phyloP scores from a whole-genome alignment of 306 rosid genomes.

The Prinsepia uniflora region DNA sequence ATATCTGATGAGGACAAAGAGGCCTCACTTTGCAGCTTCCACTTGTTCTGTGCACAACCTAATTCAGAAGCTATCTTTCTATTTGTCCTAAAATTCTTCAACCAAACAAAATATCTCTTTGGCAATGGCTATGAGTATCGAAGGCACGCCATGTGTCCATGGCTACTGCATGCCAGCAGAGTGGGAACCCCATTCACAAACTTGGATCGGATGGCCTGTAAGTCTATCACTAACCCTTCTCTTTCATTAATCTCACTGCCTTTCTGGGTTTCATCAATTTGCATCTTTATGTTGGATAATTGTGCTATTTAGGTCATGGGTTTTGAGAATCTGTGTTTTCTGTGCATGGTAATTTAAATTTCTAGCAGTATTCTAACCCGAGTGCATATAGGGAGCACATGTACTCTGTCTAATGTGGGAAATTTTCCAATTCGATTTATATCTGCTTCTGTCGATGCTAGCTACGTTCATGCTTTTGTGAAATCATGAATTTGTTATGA shows the following conservation, averaged over 20 bases:
- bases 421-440: not conserved
- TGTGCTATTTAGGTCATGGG: not conserved
- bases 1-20: too few relatives aligned
- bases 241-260: not conserved
- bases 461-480: not conserved
- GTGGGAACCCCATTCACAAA: constrained; percentile 73
- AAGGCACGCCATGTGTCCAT: constrained; percentile 41
- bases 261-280: not conserved
- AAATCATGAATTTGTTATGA: not conserved
- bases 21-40: too few relatives aligned
- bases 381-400: too few relatives aligned
- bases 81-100: too few relatives aligned
- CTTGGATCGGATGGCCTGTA: constrained; percentile 99
- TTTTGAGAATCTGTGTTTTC: not conserved
- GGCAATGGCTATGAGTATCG: constrained; percentile 37
- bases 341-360: not conserved
- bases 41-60: too few relatives aligned
- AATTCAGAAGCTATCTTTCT: too few relatives aligned
- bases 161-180: constrained; percentile 88
- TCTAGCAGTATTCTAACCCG: too few relatives aligned
- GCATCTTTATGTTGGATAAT: not conserved
- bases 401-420: too few relatives aligned
- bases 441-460: not conserved
- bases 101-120: too few relatives aligned
- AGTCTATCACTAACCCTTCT: constrained; percentile 20